Percentiles rank a stretch among this genome's conserved stretches.
phyloP scores from a whole-genome alignment of 306 rosid genomes.

The Pterocarpus santalinus region DNA sequence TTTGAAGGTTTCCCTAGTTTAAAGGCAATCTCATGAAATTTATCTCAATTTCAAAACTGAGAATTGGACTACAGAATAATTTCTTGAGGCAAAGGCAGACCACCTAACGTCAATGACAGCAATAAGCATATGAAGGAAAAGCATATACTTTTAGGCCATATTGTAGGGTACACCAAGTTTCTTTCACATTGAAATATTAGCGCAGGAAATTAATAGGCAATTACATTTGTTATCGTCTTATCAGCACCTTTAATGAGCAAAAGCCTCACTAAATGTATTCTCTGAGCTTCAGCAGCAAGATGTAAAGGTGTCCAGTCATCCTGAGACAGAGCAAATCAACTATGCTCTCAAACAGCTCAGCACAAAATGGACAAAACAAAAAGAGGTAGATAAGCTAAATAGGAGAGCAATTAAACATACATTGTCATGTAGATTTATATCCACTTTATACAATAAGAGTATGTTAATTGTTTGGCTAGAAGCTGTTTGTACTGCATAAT shows the following conservation, averaged over 20 bases:
- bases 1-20: too few relatives aligned
- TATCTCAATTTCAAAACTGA: too few relatives aligned
- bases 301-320: slow-evolving; percentile 97
- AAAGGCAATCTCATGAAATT: too few relatives aligned
- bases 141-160: not conserved
- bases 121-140: not conserved
- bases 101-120: slow-evolving; percentile 11
- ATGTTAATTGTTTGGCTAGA: slow-evolving; percentile 77
- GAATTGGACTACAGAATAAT: not conserved
- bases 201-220: slow-evolving; percentile 12
- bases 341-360: slow-evolving; percentile 26
- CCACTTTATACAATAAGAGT: slow-evolving; percentile 84
- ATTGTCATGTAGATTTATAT: slow-evolving; percentile 82
- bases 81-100: slow-evolving; percentile 14
- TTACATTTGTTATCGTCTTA: slow-evolving; percentile 77
- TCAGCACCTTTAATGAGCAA: slow-evolving; percentile 91
- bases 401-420: slow-evolving; percentile 52
- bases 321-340: slow-evolving; percentile 52
- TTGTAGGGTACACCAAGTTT: not conserved
- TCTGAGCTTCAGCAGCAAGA: slow-evolving; percentile 85
- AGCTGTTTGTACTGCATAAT: slow-evolving; percentile 91
- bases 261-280: slow-evolving; percentile 83
- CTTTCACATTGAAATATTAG: slow-evolving; percentile 11
- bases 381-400: slow-evolving; percentile 26
- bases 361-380: slow-evolving; percentile 18